Evolutionary conservation across 306 rosid species (phyloP).

Genomic region (Casuarina equisetifolia): DNA sequence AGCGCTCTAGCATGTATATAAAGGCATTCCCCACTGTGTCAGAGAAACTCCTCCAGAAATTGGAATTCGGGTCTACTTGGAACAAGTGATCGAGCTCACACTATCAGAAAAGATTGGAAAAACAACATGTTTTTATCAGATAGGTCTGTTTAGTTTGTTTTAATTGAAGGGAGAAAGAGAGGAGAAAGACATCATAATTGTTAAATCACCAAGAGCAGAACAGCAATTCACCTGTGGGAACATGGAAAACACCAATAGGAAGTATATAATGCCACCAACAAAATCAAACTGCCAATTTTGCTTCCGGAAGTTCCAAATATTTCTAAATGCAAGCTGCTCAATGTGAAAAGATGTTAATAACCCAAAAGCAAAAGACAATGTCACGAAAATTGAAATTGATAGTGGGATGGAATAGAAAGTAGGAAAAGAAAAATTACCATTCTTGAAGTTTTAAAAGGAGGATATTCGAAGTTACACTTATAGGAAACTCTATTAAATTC

Average conservation of each 20-base stretch:
- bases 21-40: conserved; percentile 84
- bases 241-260: conserved; percentile 82
- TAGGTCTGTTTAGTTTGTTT: no score
- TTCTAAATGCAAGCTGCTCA: conserved; percentile 83
- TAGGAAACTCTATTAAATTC: conserved; percentile 56
- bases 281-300: conserved; percentile 99
- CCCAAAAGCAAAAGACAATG: no score
- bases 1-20: conserved; percentile 59
- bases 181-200: conserved; percentile 9
- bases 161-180: conserved; percentile 3
- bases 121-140: background rate
- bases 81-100: conserved; percentile 85
- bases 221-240: conserved; percentile 77
- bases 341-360: conserved; percentile 5
- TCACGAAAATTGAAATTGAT: no score
- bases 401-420: conserved; percentile 3
- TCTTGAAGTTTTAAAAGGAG: conserved; percentile 77
- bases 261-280: conserved; percentile 94
- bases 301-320: conserved; percentile 88
- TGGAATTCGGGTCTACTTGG: conserved; percentile 71
- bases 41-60: conserved; percentile 64
- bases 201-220: background rate
- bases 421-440: conserved; percentile 48
- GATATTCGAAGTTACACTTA: conserved; percentile 81
- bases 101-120: conserved; percentile 45